Percentiles rank a stretch among this genome's conserved stretches.
Conservation (phyloP, 805 yeast genomes). For the Starmerella floricola region DNA sequence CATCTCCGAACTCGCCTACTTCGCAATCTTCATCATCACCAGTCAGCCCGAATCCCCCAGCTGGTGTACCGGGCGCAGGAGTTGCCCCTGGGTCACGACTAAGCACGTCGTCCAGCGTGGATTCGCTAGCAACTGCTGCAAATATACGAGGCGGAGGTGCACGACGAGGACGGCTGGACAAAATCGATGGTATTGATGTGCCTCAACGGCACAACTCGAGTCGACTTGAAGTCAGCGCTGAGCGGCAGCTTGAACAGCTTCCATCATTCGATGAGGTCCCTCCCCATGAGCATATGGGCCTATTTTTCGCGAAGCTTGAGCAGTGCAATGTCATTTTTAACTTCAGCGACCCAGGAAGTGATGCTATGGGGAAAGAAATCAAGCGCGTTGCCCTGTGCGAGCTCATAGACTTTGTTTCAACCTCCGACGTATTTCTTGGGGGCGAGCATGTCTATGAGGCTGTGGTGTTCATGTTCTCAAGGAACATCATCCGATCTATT, state of each 20-base stretch:
- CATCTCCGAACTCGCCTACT: conserved; percentile 6
- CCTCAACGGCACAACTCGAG: conserved; percentile 91
- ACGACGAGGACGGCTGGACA: conserved; percentile 34
- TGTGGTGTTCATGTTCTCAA: conserved; percentile 80
- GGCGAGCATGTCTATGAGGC: conserved; percentile 84
- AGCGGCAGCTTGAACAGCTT: conserved; percentile 55
- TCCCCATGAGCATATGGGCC: conserved; percentile 62
- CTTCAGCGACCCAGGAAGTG: conserved; percentile 84
- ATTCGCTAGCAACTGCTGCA: neutral
- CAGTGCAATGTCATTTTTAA: conserved; percentile 93
- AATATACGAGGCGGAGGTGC: neutral
- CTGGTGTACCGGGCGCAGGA: neutral
- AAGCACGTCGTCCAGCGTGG: neutral
- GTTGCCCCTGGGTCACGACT: neutral
- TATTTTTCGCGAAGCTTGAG: conserved; percentile 78
- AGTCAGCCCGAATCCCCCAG: too few relatives aligned
- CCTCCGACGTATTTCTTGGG: conserved; percentile 60
- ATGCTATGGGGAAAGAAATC: conserved; percentile 83
- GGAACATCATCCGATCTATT: conserved; percentile 83
- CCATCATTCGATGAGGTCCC: conserved; percentile 84
- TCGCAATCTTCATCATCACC: conserved; percentile 3
- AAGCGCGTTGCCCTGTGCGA: conserved; percentile 81
- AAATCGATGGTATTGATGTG: conserved; percentile 63
- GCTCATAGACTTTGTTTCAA: conserved; percentile 73
- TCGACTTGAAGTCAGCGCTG: conserved; percentile 68